Conservation (phyloP, 345 rosid genomes). For the Melastoma malabathricum region DNA sequence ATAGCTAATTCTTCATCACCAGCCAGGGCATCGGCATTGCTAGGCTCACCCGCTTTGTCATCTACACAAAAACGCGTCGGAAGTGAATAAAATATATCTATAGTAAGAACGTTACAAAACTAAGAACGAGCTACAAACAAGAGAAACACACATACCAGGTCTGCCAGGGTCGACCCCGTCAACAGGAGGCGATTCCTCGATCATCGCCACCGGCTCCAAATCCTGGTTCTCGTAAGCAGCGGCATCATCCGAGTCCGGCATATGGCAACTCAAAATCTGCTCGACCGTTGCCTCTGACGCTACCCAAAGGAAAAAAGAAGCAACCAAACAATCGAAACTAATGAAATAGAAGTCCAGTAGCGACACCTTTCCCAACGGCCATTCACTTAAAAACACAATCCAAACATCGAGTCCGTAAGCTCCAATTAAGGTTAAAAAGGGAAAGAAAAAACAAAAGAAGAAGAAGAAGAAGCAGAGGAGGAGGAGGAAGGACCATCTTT, state of each 20-base stretch:
- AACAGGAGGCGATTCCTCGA: slow-evolving; percentile 40
- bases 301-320: slow-evolving; percentile 19
- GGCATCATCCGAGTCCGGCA: slow-evolving; percentile 41
- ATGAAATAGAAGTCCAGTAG: background rate
- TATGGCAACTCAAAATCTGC: slow-evolving; percentile 33
- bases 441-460: background rate
- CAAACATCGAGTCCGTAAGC: no score
- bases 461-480: background rate
- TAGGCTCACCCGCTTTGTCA: slow-evolving; percentile 18
- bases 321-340: background rate
- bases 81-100: background rate
- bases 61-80: slow-evolving; percentile 14
- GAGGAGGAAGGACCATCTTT: slow-evolving; percentile 23
- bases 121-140: background rate
- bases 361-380: no score
- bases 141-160: slow-evolving; percentile 16
- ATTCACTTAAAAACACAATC: no score
- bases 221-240: slow-evolving; percentile 40
- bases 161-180: slow-evolving; percentile 11
- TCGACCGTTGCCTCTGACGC: slow-evolving; percentile 26
- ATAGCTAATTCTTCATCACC: slow-evolving; percentile 23
- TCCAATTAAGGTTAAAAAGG: no score
- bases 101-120: slow-evolving; percentile 4
- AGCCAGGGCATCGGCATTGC: slow-evolving; percentile 11
- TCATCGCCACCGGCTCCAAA: slow-evolving; percentile 44